Evolutionary conservation across 2,329 filamentous ascomycete genomes (phyloP).

Genomic region (Alternaria sp.): DNA sequence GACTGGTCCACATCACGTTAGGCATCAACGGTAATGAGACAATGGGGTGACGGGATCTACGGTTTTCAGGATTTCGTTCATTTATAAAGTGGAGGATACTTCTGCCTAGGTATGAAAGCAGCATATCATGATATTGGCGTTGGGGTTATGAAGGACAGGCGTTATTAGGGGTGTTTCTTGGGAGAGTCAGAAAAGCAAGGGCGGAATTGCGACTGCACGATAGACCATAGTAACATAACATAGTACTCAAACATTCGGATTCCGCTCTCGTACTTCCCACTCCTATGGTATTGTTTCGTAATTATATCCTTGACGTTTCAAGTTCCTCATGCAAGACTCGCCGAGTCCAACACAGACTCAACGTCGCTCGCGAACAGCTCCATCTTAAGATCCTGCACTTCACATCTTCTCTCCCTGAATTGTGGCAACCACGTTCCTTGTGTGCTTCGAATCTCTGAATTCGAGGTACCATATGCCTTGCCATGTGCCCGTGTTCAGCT

Average conservation of each 20-base stretch:
- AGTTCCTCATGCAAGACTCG: neutral
- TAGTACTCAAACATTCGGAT: neutral
- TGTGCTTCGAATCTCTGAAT: constrained; percentile 78
- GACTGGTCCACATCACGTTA: neutral
- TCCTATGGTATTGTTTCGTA: neutral
- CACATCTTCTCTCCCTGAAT: constrained; percentile 82
- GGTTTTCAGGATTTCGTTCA: neutral
- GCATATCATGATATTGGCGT: neutral
- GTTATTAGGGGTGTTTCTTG: neutral
- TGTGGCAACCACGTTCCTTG: constrained; percentile 84
- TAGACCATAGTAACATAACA: neutral
- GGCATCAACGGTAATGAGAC: neutral
- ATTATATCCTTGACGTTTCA: neutral
- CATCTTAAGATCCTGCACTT: constrained; percentile 7
- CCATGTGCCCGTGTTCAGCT: constrained; percentile 74
- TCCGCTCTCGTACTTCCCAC: neutral
- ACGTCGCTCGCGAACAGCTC: neutral
- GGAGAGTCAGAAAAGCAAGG: neutral
- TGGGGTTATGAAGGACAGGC: neutral
- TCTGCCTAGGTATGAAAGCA: neutral
- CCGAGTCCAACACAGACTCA: neutral
- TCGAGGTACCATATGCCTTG: constrained; percentile 96
- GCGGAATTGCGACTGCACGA: neutral
- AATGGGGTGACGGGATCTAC: neutral
- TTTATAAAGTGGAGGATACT: neutral